Conservation (phyloP, 1,139 yeast genomes). For the Pichia sp. region DNA sequence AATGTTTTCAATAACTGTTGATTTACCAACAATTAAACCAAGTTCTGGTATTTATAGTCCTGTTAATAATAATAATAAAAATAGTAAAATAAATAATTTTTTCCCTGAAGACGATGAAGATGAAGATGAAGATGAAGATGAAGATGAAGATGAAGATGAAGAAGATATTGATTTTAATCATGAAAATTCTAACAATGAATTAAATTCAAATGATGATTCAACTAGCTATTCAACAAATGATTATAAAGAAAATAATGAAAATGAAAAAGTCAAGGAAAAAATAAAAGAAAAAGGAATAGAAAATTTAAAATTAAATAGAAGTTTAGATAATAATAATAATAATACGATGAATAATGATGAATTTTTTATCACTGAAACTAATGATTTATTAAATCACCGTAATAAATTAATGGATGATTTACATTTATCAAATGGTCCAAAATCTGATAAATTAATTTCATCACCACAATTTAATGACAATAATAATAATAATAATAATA, state of each 20-base stretch:
- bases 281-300: too few species aligned
- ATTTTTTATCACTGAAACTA: slow-evolving; percentile 9
- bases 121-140: neutral
- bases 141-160: neutral
- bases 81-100: neutral
- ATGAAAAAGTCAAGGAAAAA: neutral
- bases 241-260: neutral
- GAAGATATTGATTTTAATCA: neutral
- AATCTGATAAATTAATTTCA: neutral
- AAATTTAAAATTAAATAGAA: too few species aligned
- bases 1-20: slow-evolving; percentile 6
- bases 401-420: slow-evolving; percentile 11
- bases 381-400: slow-evolving; percentile 10
- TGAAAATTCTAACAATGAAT: neutral
- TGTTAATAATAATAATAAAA: neutral
- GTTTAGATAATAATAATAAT: too few species aligned
- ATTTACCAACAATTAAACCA: slow-evolving; percentile 12
- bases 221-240: neutral
- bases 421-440: slow-evolving; percentile 4
- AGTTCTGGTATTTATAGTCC: slow-evolving; percentile 10
- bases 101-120: neutral
- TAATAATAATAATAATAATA: too few species aligned
- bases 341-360: neutral
- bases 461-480: neutral
- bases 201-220: neutral